phyloP scores from a whole-genome alignment of 1,284 basidiomycete genomes.

The Moniliophthora roreri region DNA sequence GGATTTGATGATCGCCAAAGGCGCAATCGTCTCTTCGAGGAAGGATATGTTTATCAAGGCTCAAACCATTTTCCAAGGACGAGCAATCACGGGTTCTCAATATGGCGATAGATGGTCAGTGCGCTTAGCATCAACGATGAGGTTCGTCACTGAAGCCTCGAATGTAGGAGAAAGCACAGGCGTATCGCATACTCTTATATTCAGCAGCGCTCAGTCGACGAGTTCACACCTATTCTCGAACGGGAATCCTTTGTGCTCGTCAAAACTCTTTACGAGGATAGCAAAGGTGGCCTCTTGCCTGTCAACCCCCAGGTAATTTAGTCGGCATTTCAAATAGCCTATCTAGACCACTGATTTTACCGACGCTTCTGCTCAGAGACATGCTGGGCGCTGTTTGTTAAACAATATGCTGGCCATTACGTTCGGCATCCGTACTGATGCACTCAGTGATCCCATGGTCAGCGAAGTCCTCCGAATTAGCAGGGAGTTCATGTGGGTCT shows the following conservation, averaged over 20 bases:
- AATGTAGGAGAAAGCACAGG: conserved; percentile 40
- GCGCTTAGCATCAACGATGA: not conserved
- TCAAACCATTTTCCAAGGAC: conserved; percentile 36
- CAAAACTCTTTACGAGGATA: conserved; percentile 30
- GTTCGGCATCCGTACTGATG: conserved; percentile 34
- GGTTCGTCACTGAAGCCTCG: not conserved
- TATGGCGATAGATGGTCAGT: not conserved
- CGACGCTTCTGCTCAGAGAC: too few species aligned
- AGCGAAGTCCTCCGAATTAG: conserved; percentile 28
- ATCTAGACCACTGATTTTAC: too few species aligned
- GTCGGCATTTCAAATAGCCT: too few species aligned
- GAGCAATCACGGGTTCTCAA: conserved; percentile 34
- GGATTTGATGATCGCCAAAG: conserved; percentile 41
- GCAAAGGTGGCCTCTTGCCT: conserved; percentile 28
- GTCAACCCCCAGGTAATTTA: conserved; percentile 40
- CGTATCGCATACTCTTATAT: conserved; percentile 33
- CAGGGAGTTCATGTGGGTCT: conserved; percentile 34
- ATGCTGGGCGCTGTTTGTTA: conserved; percentile 6
- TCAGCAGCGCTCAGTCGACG: conserved; percentile 30
- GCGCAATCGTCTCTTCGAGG: conserved; percentile 41
- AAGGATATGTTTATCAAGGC: conserved; percentile 43
- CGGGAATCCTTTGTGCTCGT: conserved; percentile 36
- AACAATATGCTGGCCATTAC: conserved; percentile 38
- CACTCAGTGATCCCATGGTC: conserved; percentile 32
- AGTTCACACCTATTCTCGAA: conserved; percentile 33